Evolutionary conservation across 2,329 filamentous ascomycete species (phyloP).

Genomic region (Magnaporthiopsis rhizophila): DNA sequence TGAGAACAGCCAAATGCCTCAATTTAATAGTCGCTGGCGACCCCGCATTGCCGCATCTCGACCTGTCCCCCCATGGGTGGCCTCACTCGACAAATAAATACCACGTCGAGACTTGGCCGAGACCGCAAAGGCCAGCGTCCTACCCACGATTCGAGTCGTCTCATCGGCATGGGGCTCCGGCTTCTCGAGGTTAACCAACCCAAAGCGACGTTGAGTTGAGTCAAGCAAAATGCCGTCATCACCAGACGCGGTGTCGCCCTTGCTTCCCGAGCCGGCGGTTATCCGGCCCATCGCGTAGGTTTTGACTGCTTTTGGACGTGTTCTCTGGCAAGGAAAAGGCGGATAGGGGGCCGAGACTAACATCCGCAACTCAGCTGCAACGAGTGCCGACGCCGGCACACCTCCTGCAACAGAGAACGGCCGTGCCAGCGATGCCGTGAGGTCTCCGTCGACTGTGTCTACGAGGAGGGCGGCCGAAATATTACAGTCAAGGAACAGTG

Average conservation of each 20-base stretch:
- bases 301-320: too few relatives aligned
- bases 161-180: not conserved
- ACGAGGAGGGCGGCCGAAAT: constrained; percentile 24
- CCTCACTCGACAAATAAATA: not conserved
- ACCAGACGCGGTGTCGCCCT: not conserved
- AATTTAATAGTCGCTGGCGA: not conserved
- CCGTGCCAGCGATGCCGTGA: constrained; percentile 27
- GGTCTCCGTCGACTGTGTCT: constrained; percentile 22
- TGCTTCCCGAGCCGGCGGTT: not conserved
- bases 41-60: too few relatives aligned
- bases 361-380: constrained; percentile 20
- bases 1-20: not conserved
- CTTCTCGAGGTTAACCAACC: not conserved
- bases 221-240: not conserved
- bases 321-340: too few relatives aligned
- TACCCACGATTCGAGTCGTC: not conserved
- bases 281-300: constrained; percentile 6
- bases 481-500: constrained; percentile 27
- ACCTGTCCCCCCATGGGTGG: not conserved
- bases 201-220: not conserved
- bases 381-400: constrained; percentile 25
- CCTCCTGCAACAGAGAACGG: constrained; percentile 29
- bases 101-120: too few relatives aligned
- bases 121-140: too few relatives aligned
- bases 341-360: not conserved